phyloP scores from a whole-genome alignment of 2,329 filamentous ascomycete species.

The Aureobasidium subglaciale region DNA sequence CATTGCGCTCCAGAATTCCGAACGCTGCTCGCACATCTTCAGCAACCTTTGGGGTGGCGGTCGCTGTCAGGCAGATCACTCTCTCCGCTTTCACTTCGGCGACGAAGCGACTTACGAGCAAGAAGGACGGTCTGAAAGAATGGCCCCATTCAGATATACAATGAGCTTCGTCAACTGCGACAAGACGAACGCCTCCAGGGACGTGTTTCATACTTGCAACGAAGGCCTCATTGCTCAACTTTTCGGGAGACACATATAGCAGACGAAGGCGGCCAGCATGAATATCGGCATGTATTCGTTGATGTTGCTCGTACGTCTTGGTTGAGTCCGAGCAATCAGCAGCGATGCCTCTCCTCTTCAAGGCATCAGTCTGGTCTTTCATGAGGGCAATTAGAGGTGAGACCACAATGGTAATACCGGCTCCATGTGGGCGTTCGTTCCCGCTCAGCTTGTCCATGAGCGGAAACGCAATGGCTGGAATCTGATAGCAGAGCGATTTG shows the following conservation, averaged over 20 bases:
- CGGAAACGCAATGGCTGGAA: constrained; percentile 38
- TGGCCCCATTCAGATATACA: constrained; percentile 51
- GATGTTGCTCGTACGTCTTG: constrained; percentile 38
- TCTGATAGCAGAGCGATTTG: constrained; percentile 38
- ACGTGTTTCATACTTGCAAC: constrained; percentile 49
- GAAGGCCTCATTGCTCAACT: constrained; percentile 55
- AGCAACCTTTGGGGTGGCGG: constrained; percentile 51
- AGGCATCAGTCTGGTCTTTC: constrained; percentile 55
- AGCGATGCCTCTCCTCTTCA: constrained; percentile 43
- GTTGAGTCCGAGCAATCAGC: constrained; percentile 53
- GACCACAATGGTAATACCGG: constrained; percentile 50
- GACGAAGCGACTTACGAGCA: constrained; percentile 51
- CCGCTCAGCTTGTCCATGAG: constrained; percentile 36
- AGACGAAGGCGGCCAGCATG: constrained; percentile 45
- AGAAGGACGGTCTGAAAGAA: constrained; percentile 45
- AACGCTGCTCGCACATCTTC: constrained; percentile 50
- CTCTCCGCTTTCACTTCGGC: constrained; percentile 51
- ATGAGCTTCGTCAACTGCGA: constrained; percentile 54
- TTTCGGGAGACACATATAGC: constrained; percentile 51
- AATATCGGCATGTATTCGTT: constrained; percentile 39
- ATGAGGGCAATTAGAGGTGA: constrained; percentile 52
- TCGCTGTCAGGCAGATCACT: constrained; percentile 55
- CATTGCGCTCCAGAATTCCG: constrained; percentile 40
- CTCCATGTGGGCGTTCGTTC: constrained; percentile 25
- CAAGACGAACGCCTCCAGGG: constrained; percentile 48